Base-by-base conservation (phyloP, 164 flowering plant genomes). In the Vitis rupestris region DNA sequence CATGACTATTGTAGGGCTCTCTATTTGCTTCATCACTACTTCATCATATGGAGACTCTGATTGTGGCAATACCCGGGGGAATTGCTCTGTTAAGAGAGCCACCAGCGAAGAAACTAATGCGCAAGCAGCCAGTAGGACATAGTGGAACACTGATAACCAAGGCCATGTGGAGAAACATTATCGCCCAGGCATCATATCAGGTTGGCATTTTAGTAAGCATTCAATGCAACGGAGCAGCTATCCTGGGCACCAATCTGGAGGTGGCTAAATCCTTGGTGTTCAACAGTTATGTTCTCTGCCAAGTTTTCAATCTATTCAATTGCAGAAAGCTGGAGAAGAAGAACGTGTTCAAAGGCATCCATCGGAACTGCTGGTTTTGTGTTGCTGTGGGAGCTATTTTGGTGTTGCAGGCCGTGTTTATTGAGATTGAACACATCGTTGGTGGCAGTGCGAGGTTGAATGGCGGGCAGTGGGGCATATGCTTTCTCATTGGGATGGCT, bases 251-350 rank as follows among this genome's bases (percentile, higher is more conserved):
- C 15, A 52, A 12, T 53, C 2, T n/a, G 29, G 23, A 63, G 13
- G 62, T 54, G 10, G 44, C 15, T 8, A 44, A 58, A 44, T 9
- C 75, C 31, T 30, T 76, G 68, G 47, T 70, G 16, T 76, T 63
- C 65, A 77, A 77, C n/a, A 50, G 59, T 14, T 70, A 66, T 10
- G 11, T 66, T 19, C 68, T 73, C 14, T 76, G 74, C 29, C 70
- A 72, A n/a, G 12, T 69, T 14, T 69, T 65, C 48, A 76, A 76
- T 59, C 17, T 51, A 50, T 69, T 76, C 64, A 62, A 65, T 61
- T 76, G 68, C 2, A 64, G 67, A 15, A 57, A 66, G 56, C 65
- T 48, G 2, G 54, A 70, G 19, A 56, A 50, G 64, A 77, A 66
- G 30, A 72, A 69, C n/a, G 54, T 65, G 11, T 60, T 72, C 57